Percentiles rank a stretch among this genome's conserved stretches.
phyloP scores from a whole-genome alignment of 768 basidiomycete genomes.

The Termitomyces sp. region DNA sequence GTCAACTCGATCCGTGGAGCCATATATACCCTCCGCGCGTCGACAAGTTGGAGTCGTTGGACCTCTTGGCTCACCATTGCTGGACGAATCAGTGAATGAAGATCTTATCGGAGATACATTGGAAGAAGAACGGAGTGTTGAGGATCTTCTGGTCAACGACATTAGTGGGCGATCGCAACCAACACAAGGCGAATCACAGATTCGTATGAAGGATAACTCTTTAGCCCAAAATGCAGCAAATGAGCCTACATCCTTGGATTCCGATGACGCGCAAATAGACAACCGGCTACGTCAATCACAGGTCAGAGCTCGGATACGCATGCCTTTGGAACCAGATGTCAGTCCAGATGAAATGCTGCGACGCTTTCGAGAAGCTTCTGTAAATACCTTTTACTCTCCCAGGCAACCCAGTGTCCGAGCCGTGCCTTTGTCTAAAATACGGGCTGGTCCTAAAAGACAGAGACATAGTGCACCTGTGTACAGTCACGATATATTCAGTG shows the following conservation, averaged over 20 bases:
- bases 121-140: slow-evolving; percentile 20
- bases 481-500: not conserved
- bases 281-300: slow-evolving; percentile 2
- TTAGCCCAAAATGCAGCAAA: not conserved
- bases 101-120: slow-evolving; percentile 4
- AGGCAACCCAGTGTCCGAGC: not conserved
- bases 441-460: not conserved
- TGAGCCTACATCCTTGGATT: slow-evolving; percentile 13
- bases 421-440: not conserved
- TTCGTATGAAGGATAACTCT: not conserved
- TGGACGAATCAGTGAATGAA: slow-evolving; percentile 6
- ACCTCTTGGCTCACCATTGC: not conserved
- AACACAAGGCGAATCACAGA: not conserved
- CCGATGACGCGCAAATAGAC: slow-evolving; percentile 24
- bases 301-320: not conserved
- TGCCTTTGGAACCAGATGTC: not conserved
- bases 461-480: not conserved
- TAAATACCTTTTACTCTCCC: not conserved
- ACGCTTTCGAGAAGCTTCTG: slow-evolving; percentile 1
- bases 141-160: slow-evolving; percentile 18
- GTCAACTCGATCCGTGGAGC: slow-evolving; percentile 22
- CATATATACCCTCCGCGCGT: slow-evolving; percentile 7
- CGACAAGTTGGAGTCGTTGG: not conserved
- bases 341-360: slow-evolving; percentile 6
- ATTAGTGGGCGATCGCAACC: slow-evolving; percentile 3